Evolutionary conservation across 2,329 filamentous ascomycete species (phyloP).

Genomic region (Seiridium cupressi): DNA sequence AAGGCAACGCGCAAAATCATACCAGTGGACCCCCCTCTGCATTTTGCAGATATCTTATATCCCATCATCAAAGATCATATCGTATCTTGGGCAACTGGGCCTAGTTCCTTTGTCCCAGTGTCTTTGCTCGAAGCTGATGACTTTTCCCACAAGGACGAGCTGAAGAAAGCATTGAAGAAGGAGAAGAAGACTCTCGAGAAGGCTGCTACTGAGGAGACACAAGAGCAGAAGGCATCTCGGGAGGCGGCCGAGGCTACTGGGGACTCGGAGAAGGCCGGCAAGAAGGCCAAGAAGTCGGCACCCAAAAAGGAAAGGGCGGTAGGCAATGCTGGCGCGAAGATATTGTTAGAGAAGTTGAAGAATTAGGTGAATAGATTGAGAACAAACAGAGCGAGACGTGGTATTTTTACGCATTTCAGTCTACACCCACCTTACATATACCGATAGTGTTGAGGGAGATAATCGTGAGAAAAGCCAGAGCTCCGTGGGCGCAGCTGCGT

Average conservation of each 20-base stretch:
- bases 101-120: slow-evolving; percentile 83
- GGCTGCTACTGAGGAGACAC: slow-evolving; percentile 59
- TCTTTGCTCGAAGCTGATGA: slow-evolving; percentile 73
- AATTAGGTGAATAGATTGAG: background rate
- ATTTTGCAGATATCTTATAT: slow-evolving; percentile 82
- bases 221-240: slow-evolving; percentile 50
- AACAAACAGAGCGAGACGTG: background rate
- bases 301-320: slow-evolving; percentile 42
- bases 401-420: background rate
- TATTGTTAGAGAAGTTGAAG: slow-evolving; percentile 58
- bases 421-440: too few relatives aligned
- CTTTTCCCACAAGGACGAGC: slow-evolving; percentile 64
- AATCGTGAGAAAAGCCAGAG: background rate
- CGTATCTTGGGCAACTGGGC: slow-evolving; percentile 80
- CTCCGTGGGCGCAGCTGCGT: background rate
- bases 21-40: slow-evolving; percentile 70
- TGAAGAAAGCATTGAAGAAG: slow-evolving; percentile 70
- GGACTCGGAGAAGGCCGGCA: slow-evolving; percentile 59
- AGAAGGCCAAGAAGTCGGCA: slow-evolving; percentile 54
- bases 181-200: slow-evolving; percentile 69
- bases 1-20: slow-evolving; percentile 67
- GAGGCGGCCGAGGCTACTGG: slow-evolving; percentile 45
- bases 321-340: slow-evolving; percentile 61
- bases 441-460: too few relatives aligned
- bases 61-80: slow-evolving; percentile 73